Conservation (phyloP, 495 filamentous ascomycete species). For the Talaromyces proteolyticus region DNA sequence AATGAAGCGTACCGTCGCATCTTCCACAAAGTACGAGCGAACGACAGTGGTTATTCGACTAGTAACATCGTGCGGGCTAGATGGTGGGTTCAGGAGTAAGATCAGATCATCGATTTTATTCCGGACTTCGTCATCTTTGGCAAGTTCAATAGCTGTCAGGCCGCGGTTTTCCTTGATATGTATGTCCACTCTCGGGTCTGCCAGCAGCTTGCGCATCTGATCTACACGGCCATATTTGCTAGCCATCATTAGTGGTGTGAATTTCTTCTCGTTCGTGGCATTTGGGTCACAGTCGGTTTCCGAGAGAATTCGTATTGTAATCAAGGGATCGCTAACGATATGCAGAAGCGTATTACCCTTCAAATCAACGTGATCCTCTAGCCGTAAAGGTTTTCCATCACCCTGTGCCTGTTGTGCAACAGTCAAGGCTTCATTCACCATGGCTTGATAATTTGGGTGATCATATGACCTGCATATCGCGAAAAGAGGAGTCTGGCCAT, state of each 20-base stretch:
- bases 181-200: slow-evolving; percentile 80
- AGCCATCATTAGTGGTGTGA: slow-evolving; percentile 97
- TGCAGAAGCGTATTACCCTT: slow-evolving; percentile 95
- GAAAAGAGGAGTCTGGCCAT: slow-evolving; percentile 94
- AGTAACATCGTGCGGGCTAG: slow-evolving; percentile 48
- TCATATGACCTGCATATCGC: slow-evolving; percentile 94
- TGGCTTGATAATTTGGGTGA: slow-evolving; percentile 74
- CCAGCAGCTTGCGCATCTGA: slow-evolving; percentile 82
- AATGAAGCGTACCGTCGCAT: slow-evolving; percentile 87
- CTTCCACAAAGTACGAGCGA: slow-evolving; percentile 96
- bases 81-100: slow-evolving; percentile 62
- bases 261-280: slow-evolving; percentile 90
- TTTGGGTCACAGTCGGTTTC: slow-evolving; percentile 92
- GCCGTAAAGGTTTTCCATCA: slow-evolving; percentile 72
- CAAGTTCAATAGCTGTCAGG: slow-evolving; percentile 90
- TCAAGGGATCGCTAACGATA: slow-evolving; percentile 78
- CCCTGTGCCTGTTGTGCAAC: slow-evolving; percentile 69
- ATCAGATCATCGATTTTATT: slow-evolving; percentile 94
- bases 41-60: slow-evolving; percentile 89
- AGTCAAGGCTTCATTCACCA: slow-evolving; percentile 76
- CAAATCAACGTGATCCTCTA: slow-evolving; percentile 87
- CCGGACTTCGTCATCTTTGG: slow-evolving; percentile 96
- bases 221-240: slow-evolving; percentile 97
- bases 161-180: slow-evolving; percentile 81
- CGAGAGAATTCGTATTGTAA: slow-evolving; percentile 68